Percentiles rank a stretch among this genome's conserved stretches.
Evolutionary conservation across 2,329 filamentous ascomycete species (phyloP).

Genomic region (Aspergillus sp.): DNA sequence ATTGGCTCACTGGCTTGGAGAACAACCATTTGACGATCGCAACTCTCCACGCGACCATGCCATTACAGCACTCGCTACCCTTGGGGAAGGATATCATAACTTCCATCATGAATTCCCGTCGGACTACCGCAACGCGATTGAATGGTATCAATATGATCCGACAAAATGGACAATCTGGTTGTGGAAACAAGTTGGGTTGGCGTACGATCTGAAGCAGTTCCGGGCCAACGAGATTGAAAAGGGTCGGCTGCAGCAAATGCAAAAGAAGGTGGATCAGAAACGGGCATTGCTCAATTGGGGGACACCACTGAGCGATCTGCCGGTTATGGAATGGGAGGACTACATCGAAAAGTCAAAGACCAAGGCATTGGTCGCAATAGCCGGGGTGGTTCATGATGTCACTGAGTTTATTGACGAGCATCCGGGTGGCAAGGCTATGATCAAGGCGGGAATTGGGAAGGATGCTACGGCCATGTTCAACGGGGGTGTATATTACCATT

Average conservation of each 20-base stretch:
- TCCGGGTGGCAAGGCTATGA: conserved; percentile 10
- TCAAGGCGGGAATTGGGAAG: conserved; percentile 7
- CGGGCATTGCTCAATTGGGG: background rate
- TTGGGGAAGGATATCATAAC: conserved; percentile 20
- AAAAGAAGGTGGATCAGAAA: conserved; percentile 9
- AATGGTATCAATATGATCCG: conserved; percentile 19
- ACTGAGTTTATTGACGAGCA: conserved; percentile 12
- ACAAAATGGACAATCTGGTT: conserved; percentile 18
- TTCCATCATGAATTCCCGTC: conserved; percentile 20
- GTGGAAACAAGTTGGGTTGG: conserved; percentile 14
- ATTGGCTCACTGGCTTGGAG: conserved; percentile 57
- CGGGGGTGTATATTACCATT: conserved; percentile 18
- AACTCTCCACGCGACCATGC: conserved; percentile 16
- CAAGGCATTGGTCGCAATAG: conserved; percentile 7
- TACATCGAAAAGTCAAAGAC: background rate
- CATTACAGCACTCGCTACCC: conserved; percentile 9
- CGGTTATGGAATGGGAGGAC: conserved; percentile 9
- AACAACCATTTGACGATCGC: conserved; percentile 16
- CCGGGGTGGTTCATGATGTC: conserved; percentile 16
- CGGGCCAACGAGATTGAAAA: conserved; percentile 17
- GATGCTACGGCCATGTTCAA: conserved; percentile 17
- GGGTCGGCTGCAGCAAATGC: conserved; percentile 13
- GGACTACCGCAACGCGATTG: conserved; percentile 16
- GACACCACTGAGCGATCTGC: background rate
- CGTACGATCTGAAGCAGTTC: conserved; percentile 13